Conservation (phyloP, 2,329 filamentous ascomycete species). For the Talaromyces sp. region DNA sequence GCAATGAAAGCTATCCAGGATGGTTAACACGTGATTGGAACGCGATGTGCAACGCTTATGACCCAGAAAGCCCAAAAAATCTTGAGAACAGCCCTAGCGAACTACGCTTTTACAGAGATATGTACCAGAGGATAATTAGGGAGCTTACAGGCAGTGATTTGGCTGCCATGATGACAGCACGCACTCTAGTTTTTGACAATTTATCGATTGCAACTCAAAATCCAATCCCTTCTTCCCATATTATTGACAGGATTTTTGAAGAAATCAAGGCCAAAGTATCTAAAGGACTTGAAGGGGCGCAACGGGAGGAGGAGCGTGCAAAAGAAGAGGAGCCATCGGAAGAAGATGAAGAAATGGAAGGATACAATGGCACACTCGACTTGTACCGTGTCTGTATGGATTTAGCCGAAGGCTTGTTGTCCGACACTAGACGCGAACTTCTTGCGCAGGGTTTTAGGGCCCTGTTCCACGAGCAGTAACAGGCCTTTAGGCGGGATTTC, state of each 20-base stretch:
- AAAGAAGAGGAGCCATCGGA: not conserved
- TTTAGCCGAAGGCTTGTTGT: not conserved
- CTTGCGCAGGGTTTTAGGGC: not conserved
- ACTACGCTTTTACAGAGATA: not conserved
- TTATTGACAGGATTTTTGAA: not conserved
- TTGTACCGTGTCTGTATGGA: not conserved
- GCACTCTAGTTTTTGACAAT: not conserved
- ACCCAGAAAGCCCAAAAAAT: not conserved
- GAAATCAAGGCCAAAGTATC: not conserved
- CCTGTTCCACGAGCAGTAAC: not conserved
- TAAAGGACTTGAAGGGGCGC: not conserved
- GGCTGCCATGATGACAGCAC: not conserved
- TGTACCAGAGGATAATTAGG: not conserved
- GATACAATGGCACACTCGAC: not conserved
- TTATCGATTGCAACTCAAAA: not conserved
- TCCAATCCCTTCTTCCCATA: not conserved
- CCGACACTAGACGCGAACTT: not conserved
- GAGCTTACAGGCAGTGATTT: not conserved
- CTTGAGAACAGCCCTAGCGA: not conserved
- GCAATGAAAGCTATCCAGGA: conserved; percentile 10
- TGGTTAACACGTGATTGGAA: conserved; percentile 14
- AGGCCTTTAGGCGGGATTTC: not conserved
- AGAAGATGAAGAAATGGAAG: not conserved
- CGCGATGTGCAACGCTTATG: not conserved
- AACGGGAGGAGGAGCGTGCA: not conserved